Percentiles rank a stretch among this genome's conserved stretches.
Conservation (phyloP, 306 rosid species). For the Citrullus amarus region DNA sequence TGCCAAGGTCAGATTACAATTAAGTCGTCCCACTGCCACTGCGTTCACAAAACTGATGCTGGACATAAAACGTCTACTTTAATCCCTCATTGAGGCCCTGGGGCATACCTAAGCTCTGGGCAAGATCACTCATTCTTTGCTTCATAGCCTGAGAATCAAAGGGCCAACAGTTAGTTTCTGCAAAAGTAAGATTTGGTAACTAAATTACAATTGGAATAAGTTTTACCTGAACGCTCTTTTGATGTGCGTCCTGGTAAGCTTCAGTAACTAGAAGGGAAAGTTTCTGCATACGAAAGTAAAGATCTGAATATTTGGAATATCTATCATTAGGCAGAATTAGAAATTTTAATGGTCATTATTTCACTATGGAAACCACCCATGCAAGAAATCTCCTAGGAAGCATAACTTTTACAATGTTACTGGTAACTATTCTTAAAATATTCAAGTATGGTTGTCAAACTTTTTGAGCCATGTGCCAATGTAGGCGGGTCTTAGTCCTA, state of each 20-base stretch:
- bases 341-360: not conserved
- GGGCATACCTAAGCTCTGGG: slow-evolving; percentile 52
- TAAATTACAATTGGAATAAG: not conserved
- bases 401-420: not conserved
- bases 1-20: slow-evolving; percentile 16
- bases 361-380: not conserved
- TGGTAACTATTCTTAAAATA: not conserved
- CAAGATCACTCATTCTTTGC: slow-evolving; percentile 42
- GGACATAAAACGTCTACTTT: slow-evolving; percentile 25
- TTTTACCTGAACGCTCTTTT: slow-evolving; percentile 60
- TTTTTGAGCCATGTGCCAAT: not conserved
- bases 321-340: not conserved
- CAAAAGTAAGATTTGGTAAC: not conserved
- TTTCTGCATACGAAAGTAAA: slow-evolving; percentile 34
- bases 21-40: slow-evolving; percentile 16
- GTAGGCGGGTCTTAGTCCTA: not conserved
- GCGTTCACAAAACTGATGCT: slow-evolving; percentile 42
- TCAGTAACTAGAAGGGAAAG: slow-evolving; percentile 64
- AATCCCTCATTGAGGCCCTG: slow-evolving; percentile 29
- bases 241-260: slow-evolving; percentile 79
- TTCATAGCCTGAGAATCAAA: slow-evolving; percentile 36
- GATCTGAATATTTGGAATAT: not conserved
- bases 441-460: not conserved
- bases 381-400: not conserved
- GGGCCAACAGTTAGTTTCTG: not conserved